Percentiles rank a stretch among this genome's conserved stretches.
Evolutionary conservation across 192 early-diverging fungal species (phyloP).

Genomic region (Gigaspora rosea): DNA sequence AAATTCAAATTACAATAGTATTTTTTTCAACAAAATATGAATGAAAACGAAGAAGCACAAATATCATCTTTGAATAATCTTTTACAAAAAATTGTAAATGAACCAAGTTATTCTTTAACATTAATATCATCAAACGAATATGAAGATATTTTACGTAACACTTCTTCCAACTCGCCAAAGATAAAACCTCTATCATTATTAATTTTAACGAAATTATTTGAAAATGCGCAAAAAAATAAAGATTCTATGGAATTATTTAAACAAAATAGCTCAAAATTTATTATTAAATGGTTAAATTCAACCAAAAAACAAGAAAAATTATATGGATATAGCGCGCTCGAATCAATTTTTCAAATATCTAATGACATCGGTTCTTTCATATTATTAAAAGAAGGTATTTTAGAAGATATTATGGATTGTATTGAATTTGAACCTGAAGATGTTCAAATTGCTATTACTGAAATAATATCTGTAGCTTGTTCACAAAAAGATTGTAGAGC

Average conservation of each 20-base stretch:
- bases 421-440: constrained; percentile 71
- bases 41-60: too few relatives aligned
- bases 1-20: too few relatives aligned
- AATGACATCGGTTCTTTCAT: constrained; percentile 58
- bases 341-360: constrained; percentile 68
- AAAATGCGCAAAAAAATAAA: constrained; percentile 4
- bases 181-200: constrained; percentile 3
- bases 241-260: constrained; percentile 4
- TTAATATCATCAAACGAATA: too few relatives aligned
- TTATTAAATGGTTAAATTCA: constrained; percentile 37
- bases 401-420: constrained; percentile 78
- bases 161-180: neutral
- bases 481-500: constrained; percentile 61
- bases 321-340: constrained; percentile 50
- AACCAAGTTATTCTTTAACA: too few relatives aligned
- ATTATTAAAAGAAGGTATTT: constrained; percentile 59
- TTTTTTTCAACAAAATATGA: too few relatives aligned
- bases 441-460: constrained; percentile 68
- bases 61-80: too few relatives aligned
- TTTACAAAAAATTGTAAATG: too few relatives aligned
- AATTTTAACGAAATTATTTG: constrained; percentile 27
- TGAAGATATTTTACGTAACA: neutral
- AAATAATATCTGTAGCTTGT: constrained; percentile 60
- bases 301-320: constrained; percentile 41
- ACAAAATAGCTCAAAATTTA: constrained; percentile 34